phyloP scores from a whole-genome alignment of 129 eudicot genomes.

The Solidago caesia region DNA sequence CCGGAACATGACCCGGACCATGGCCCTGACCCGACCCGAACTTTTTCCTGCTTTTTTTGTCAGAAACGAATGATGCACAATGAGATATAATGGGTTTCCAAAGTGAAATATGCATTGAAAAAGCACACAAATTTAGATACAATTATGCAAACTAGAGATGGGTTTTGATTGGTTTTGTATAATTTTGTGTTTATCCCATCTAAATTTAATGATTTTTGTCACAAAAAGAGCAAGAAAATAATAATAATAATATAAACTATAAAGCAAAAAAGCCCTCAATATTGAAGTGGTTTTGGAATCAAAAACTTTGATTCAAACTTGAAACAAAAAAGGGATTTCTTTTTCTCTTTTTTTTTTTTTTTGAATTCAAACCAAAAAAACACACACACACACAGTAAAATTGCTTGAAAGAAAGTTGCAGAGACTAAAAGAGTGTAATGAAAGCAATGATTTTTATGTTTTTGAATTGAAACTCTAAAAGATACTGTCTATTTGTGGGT shows the following conservation, averaged over 20 bases:
- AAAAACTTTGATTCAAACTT: conserved; percentile 40
- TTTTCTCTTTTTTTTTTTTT: too few relatives aligned
- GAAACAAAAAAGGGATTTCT: conserved; percentile 16
- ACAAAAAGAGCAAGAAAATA: conserved; percentile 18
- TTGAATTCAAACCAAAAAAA: conserved; percentile 1
- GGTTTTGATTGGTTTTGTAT: conserved; percentile 1
- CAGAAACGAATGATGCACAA: conserved; percentile 38
- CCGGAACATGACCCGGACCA: too few relatives aligned
- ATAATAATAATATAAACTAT: not conserved
- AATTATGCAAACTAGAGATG: not conserved
- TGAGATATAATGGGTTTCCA: conserved; percentile 49
- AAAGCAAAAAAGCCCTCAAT: conserved; percentile 27
- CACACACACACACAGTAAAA: not conserved
- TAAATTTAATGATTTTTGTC: conserved; percentile 3
- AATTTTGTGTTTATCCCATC: conserved; percentile 24
- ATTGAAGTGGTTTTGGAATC: conserved; percentile 14
- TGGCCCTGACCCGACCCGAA: conserved; percentile 27
- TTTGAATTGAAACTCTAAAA: conserved; percentile 15
- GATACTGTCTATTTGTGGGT: not conserved
- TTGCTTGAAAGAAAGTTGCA: conserved; percentile 18
- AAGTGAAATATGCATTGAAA: conserved; percentile 43
- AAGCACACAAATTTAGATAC: not conserved
- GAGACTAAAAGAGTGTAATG: not conserved
- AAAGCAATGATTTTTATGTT: not conserved
- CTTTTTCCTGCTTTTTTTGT: conserved; percentile 39